These are phyloP conservation scores for Yarrowia keelungensis DNA, from an alignment of 805 yeast species.

Conservation along the genomic window DNA sequence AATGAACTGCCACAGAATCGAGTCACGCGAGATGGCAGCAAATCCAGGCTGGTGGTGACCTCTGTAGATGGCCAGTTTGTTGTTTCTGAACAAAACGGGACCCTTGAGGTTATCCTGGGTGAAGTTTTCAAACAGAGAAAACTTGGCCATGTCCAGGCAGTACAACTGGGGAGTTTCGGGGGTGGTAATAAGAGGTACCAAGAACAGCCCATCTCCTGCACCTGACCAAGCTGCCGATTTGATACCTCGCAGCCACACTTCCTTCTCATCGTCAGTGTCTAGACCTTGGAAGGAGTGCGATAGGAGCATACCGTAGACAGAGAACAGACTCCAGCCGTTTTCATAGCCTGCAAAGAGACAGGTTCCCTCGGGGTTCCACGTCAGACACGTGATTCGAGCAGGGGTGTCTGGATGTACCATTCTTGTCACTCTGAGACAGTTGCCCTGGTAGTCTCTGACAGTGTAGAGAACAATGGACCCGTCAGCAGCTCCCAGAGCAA, in stretches of 20 bases:
- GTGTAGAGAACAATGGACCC: constrained; percentile 53
- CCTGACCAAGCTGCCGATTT: constrained; percentile 50
- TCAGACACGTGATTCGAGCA: constrained; percentile 45
- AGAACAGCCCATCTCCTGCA: constrained; percentile 51
- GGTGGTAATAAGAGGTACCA: constrained; percentile 44
- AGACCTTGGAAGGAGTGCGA: constrained; percentile 51
- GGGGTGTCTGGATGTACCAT: constrained; percentile 45
- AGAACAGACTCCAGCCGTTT: constrained; percentile 58
- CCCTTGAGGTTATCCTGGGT: constrained; percentile 50
- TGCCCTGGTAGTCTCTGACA: constrained; percentile 50
- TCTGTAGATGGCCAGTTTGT: constrained; percentile 55
- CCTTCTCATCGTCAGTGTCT: constrained; percentile 43
- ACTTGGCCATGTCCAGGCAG: constrained; percentile 30
- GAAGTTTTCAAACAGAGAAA: constrained; percentile 40
- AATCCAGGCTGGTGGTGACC: constrained; percentile 56
- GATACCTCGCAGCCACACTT: constrained; percentile 45
- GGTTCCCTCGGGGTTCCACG: constrained; percentile 53
- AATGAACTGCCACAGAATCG: constrained; percentile 57
- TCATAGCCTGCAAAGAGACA: constrained; percentile 48
- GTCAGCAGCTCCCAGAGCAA: constrained; percentile 52
- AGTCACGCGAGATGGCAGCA: constrained; percentile 54
- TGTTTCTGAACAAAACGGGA: constrained; percentile 55
- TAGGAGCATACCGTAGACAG: constrained; percentile 57
- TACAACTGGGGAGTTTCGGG: constrained; percentile 5
- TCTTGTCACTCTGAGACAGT: constrained; percentile 47